phyloP scores from a whole-genome alignment of 2,329 filamentous ascomycete genomes.

The Fusarium sp. region DNA sequence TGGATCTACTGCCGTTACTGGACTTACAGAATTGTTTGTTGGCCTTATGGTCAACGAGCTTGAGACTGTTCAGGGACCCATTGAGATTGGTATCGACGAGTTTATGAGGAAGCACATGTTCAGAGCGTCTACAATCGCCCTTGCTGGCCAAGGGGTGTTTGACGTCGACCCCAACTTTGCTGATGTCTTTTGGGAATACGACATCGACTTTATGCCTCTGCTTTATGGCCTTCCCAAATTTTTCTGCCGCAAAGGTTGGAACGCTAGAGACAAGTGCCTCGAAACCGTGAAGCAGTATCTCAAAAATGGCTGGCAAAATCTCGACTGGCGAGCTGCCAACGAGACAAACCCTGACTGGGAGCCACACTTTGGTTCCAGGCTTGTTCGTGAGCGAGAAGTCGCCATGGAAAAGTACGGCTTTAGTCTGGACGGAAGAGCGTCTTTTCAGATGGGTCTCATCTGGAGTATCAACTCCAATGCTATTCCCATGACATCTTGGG shows the following conservation, averaged over 20 bases:
- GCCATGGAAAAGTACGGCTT: constrained; percentile 42
- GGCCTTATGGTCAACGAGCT: constrained; percentile 30
- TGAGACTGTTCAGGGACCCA: background rate
- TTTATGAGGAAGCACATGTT: constrained; percentile 43
- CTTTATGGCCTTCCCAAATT: constrained; percentile 39
- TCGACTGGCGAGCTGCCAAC: constrained; percentile 23
- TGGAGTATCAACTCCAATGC: constrained; percentile 44
- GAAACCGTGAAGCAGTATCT: constrained; percentile 32
- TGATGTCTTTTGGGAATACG: constrained; percentile 39
- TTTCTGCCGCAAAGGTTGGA: constrained; percentile 35
- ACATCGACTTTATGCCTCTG: constrained; percentile 40
- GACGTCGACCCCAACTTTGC: constrained; percentile 32
- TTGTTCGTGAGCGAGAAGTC: constrained; percentile 39
- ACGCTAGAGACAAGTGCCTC: constrained; percentile 36
- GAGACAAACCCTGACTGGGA: constrained; percentile 34
- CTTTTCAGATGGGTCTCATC: constrained; percentile 42
- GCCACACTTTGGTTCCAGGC: constrained; percentile 38
- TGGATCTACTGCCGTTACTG: constrained; percentile 30
- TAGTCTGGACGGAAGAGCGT: constrained; percentile 35
- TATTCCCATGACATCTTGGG: constrained; percentile 42
- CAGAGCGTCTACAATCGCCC: constrained; percentile 38
- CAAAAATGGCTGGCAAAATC: constrained; percentile 18
- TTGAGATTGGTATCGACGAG: constrained; percentile 34
- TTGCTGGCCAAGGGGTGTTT: constrained; percentile 30
- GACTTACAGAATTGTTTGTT: constrained; percentile 32